These are phyloP conservation scores for Alternaria arborescens DNA, from an alignment of 2,329 filamentous ascomycete species.

Conservation along the genomic window DNA sequence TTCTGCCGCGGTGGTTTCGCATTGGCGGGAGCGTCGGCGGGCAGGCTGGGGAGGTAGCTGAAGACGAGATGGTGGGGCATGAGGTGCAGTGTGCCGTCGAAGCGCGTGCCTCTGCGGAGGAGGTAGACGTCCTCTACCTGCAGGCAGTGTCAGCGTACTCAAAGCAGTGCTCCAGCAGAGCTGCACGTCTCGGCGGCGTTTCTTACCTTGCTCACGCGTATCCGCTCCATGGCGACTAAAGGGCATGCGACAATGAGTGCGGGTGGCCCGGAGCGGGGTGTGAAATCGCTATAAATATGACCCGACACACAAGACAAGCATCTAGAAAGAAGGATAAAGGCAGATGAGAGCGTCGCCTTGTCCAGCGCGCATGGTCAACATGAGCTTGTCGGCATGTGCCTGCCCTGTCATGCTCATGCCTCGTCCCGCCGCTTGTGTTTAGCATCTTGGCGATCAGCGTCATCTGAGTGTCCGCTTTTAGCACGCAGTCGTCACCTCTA, in stretches of 20 bases:
- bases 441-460: slow-evolving; percentile 32
- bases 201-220: slow-evolving; percentile 57
- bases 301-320: slow-evolving; percentile 11
- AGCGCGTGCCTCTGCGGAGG: slow-evolving; percentile 64
- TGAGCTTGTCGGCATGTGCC: slow-evolving; percentile 32
- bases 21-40: slow-evolving; percentile 45
- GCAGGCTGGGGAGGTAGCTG: slow-evolving; percentile 60
- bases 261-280: slow-evolving; percentile 6
- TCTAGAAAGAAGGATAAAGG: slow-evolving; percentile 1
- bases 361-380: slow-evolving; percentile 23
- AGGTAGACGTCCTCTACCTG: slow-evolving; percentile 70
- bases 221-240: slow-evolving; percentile 53
- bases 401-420: slow-evolving; percentile 31
- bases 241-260: slow-evolving; percentile 2
- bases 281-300: slow-evolving; percentile 7
- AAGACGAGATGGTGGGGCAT: slow-evolving; percentile 72
- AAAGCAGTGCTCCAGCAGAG: not conserved
- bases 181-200: not conserved
- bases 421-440: slow-evolving; percentile 31
- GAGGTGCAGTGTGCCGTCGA: slow-evolving; percentile 68
- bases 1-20: slow-evolving; percentile 60
- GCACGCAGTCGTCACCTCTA: not conserved
- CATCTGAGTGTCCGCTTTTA: slow-evolving; percentile 13
- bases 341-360: slow-evolving; percentile 11
- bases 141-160: not conserved